These are phyloP conservation scores for Pterocarpus santalinus DNA, from an alignment of 306 rosid genomes.

Conservation along the genomic window DNA sequence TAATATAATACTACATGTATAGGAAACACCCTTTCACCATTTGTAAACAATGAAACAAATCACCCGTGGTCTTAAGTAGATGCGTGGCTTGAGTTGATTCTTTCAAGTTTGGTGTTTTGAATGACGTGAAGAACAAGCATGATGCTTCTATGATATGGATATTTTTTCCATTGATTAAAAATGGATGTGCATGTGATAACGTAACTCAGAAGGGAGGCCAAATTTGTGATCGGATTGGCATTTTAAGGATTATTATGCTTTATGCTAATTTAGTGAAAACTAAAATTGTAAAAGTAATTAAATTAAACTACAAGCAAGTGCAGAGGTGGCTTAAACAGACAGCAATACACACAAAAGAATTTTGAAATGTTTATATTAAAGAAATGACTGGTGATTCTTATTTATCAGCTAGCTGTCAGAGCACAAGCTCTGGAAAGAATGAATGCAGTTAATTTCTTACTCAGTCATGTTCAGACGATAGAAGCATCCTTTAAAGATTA, in stretches of 20 bases:
- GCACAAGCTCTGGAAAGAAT: too few relatives aligned
- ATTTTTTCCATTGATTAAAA: not conserved
- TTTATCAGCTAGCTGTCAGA: too few relatives aligned
- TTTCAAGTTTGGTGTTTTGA: slow-evolving; percentile 12
- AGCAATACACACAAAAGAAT: too few relatives aligned
- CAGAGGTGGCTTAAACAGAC: too few relatives aligned
- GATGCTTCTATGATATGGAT: not conserved
- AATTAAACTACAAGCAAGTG: slow-evolving; percentile 20
- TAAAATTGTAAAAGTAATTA: not conserved
- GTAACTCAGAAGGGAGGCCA: not conserved
- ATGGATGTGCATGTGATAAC: slow-evolving; percentile 8
- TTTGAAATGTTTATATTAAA: too few relatives aligned
- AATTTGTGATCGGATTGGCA: not conserved
- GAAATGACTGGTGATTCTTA: too few relatives aligned
- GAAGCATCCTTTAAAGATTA: too few relatives aligned
- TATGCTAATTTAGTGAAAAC: not conserved
- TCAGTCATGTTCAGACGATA: too few relatives aligned
- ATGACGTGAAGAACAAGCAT: not conserved
- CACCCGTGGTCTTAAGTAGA: not conserved
- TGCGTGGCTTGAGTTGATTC: slow-evolving; percentile 8
- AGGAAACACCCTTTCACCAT: not conserved
- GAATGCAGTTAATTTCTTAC: too few relatives aligned
- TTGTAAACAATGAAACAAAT: not conserved
- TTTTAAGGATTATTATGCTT: not conserved
- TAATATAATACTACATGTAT: not conserved